Percentiles rank a stretch among this genome's conserved stretches.
These are phyloP conservation scores for Fomitopsis schrenkii DNA, from an alignment of 1,284 basidiomycete genomes.

Conservation along the genomic window DNA sequence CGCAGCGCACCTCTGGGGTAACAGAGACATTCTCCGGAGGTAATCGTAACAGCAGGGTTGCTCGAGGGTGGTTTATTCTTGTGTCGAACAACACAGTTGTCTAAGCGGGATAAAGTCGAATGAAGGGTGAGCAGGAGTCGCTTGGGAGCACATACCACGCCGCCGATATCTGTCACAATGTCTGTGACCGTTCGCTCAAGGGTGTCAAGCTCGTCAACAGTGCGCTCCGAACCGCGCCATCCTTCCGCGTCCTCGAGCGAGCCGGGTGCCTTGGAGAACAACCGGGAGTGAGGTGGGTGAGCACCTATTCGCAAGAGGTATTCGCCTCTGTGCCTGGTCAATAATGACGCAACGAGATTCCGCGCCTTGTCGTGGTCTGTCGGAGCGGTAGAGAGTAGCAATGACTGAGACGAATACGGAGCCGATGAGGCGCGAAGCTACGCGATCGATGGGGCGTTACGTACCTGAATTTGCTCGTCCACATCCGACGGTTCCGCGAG, in stretches of 20 bases:
- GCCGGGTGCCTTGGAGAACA: conserved; percentile 47
- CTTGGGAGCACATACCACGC: conserved; percentile 45
- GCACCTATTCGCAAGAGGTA: conserved; percentile 67
- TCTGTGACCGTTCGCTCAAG: conserved; percentile 40
- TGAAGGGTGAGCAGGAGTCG: not conserved
- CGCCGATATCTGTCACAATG: conserved; percentile 68
- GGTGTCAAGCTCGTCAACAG: conserved; percentile 47
- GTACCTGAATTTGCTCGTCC: conserved; percentile 59
- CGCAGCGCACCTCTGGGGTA: conserved; percentile 88
- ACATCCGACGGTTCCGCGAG: conserved; percentile 37
- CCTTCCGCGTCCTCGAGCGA: conserved; percentile 38
- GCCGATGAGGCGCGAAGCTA: conserved; percentile 3
- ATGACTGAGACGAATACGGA: conserved; percentile 30
- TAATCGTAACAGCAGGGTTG: conserved; percentile 59
- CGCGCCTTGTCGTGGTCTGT: conserved; percentile 50
- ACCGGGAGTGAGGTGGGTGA: conserved; percentile 47
- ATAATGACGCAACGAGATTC: conserved; percentile 57
- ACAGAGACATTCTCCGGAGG: conserved; percentile 68
- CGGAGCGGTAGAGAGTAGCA: conserved; percentile 42
- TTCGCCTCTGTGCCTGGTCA: conserved; percentile 66
- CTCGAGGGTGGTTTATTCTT: conserved; percentile 44
- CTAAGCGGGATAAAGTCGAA: conserved; percentile 28
- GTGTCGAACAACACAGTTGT: conserved; percentile 51
- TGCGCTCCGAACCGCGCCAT: conserved; percentile 51
- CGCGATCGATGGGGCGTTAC: conserved; percentile 9